A percentile compares a stretch with the other conserved stretches of the same genome.
phyloP scores from a whole-genome alignment of 1,139 yeast species.

The Debaryomycetaceae sp. region DNA sequence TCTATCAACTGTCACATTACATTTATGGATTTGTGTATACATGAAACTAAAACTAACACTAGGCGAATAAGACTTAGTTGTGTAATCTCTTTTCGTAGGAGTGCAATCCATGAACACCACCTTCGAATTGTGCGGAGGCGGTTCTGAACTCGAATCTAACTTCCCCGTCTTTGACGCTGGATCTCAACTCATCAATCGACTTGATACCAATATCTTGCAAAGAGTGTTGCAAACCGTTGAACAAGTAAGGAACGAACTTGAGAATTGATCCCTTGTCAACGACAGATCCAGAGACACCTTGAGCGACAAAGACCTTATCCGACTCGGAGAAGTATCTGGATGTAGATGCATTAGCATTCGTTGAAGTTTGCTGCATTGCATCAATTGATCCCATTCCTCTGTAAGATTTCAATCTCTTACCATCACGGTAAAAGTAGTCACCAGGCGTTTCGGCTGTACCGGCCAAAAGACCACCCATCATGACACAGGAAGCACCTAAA shows the following conservation, averaged over 20 bases:
- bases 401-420: constrained; percentile 94
- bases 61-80: constrained; percentile 45
- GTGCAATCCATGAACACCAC: constrained; percentile 96
- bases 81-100: constrained; percentile 97
- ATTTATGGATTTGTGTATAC: background rate
- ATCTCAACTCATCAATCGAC: constrained; percentile 63
- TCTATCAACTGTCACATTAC: background rate
- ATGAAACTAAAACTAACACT: background rate
- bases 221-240: constrained; percentile 96
- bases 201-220: constrained; percentile 94
- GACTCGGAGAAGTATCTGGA: constrained; percentile 96
- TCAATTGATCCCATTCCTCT: constrained; percentile 99
- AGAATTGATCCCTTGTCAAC: constrained; percentile 94
- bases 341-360: constrained; percentile 93
- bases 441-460: constrained; percentile 99
- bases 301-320: constrained; percentile 95
- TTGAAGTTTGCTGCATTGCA: constrained; percentile 93
- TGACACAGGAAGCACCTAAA: constrained; percentile 93
- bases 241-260: constrained; percentile 91
- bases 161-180: constrained; percentile 59
- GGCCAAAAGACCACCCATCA: constrained; percentile 99
- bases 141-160: constrained; percentile 97
- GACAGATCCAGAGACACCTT: constrained; percentile 97
- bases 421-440: constrained; percentile 95
- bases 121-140: constrained; percentile 97